Conservation (phyloP, 371 early-diverging fungal genomes). For the Circinella minor region DNA sequence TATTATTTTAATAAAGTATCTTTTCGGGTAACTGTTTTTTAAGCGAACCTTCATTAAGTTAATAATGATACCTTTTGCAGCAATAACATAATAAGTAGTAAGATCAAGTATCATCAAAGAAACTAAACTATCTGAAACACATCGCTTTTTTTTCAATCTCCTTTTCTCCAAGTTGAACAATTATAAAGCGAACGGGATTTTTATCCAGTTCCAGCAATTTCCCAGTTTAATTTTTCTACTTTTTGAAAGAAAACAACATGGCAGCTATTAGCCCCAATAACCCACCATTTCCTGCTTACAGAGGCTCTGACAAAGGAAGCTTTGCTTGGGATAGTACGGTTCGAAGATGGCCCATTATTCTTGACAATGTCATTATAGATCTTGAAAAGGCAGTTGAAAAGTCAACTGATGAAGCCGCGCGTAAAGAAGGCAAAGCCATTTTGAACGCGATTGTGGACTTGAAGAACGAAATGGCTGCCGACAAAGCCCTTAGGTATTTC, state of each 20-base stretch:
- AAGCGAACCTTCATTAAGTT: too few relatives aligned
- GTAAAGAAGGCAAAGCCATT: constrained; percentile 69
- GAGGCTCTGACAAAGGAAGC: constrained; percentile 64
- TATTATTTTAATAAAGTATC: too few relatives aligned
- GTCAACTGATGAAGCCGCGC: constrained; percentile 21
- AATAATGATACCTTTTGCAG: too few relatives aligned
- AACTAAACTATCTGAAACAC: neutral
- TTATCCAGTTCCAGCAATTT: neutral
- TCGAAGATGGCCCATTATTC: constrained; percentile 83
- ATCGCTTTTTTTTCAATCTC: neutral
- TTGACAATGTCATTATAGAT: constrained; percentile 75
- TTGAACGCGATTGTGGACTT: constrained; percentile 63
- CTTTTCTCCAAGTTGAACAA: neutral
- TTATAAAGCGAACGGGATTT: neutral
- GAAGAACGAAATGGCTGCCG: constrained; percentile 70
- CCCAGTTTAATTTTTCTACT: neutral
- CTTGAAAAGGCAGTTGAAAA: constrained; percentile 53
- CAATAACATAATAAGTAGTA: too few relatives aligned
- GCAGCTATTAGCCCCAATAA: constrained; percentile 54
- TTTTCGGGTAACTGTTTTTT: too few relatives aligned
- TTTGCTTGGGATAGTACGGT: constrained; percentile 83
- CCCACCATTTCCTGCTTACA: constrained; percentile 69
- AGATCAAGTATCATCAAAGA: too few relatives aligned
- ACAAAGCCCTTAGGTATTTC: constrained; percentile 61
- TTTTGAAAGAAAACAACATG: neutral